Evolutionary conservation across 495 filamentous ascomycete species (phyloP).

Genomic region (Penicillium subrubescens): DNA sequence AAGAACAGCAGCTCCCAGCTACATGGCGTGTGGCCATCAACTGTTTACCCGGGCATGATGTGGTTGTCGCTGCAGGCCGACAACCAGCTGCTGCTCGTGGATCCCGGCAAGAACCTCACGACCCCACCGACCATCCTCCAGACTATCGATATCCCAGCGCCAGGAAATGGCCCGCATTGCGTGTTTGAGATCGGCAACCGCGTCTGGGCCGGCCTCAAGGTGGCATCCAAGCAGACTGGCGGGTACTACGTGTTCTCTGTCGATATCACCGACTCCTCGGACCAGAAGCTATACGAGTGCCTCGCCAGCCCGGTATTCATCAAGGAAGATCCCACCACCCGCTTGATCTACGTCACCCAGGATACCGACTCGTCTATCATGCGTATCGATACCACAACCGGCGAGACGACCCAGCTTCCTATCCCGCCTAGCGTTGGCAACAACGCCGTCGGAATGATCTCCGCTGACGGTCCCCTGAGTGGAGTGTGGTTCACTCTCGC

Average conservation of each 20-base stretch:
- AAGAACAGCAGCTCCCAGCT: slow-evolving; percentile 18
- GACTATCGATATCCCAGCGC: slow-evolving; percentile 21
- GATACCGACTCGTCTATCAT: slow-evolving; percentile 29
- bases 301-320: slow-evolving; percentile 30
- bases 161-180: slow-evolving; percentile 26
- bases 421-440: slow-evolving; percentile 26
- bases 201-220: slow-evolving; percentile 29
- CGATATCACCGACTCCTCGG: slow-evolving; percentile 16
- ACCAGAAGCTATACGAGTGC: slow-evolving; percentile 18
- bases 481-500: slow-evolving; percentile 29
- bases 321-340: slow-evolving; percentile 26
- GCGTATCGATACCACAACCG: slow-evolving; percentile 25
- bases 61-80: slow-evolving; percentile 26
- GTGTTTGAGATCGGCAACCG: slow-evolving; percentile 29
- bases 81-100: slow-evolving; percentile 27
- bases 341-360: slow-evolving; percentile 27
- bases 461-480: slow-evolving; percentile 15
- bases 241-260: slow-evolving; percentile 27
- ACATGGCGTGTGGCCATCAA: slow-evolving; percentile 26
- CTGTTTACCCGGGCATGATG: slow-evolving; percentile 22
- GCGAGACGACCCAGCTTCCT: slow-evolving; percentile 22
- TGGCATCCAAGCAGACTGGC: slow-evolving; percentile 21
- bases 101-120: slow-evolving; percentile 22
- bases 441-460: slow-evolving; percentile 30
- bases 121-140: slow-evolving; percentile 13